A percentile compares a stretch with the other conserved stretches of the same genome.
Conservation (phyloP, 345 rosid genomes). For the Salix dunnii region DNA sequence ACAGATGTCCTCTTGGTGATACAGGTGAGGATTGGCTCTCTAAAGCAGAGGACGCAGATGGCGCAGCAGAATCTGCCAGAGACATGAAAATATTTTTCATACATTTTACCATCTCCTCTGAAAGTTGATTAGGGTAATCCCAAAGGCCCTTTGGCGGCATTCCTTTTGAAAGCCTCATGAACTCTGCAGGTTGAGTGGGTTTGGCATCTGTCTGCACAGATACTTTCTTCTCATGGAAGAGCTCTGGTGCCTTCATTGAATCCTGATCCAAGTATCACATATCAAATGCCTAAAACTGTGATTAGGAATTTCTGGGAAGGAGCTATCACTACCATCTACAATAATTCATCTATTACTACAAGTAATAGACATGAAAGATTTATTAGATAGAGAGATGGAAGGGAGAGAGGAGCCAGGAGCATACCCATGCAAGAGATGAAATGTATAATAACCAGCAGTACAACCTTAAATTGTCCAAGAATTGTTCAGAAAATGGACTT, state of each 20-base stretch:
- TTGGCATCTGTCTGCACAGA: conserved; percentile 23
- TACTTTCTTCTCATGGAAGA: conserved; percentile 25
- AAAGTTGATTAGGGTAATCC: conserved; percentile 24
- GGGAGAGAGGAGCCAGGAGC: no score
- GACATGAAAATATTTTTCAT: conserved; percentile 26
- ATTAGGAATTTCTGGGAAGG: not conserved
- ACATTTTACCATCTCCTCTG: conserved; percentile 30
- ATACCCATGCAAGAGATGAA: no score
- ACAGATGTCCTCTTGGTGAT: conserved; percentile 21
- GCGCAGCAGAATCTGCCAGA: conserved; percentile 18
- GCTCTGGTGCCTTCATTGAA: conserved; percentile 24
- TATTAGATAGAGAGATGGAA: no score
- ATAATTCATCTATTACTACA: no score
- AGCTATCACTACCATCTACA: not conserved
- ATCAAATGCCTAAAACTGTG: not conserved
- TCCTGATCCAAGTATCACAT: conserved; percentile 38
- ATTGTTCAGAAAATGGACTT: no score
- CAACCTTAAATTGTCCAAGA: no score
- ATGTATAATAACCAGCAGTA: no score
- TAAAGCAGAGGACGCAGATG: conserved; percentile 15
- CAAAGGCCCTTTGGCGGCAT: conserved; percentile 37
- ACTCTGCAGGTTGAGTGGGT: conserved; percentile 26
- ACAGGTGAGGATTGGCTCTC: conserved; percentile 53
- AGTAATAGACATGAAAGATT: no score
- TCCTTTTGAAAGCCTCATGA: conserved; percentile 46